A percentile compares a stretch with the other conserved stretches of the same genome.
These are phyloP conservation scores for Tirmania nivea DNA, from an alignment of 495 filamentous ascomycete genomes.

Conservation along the genomic window DNA sequence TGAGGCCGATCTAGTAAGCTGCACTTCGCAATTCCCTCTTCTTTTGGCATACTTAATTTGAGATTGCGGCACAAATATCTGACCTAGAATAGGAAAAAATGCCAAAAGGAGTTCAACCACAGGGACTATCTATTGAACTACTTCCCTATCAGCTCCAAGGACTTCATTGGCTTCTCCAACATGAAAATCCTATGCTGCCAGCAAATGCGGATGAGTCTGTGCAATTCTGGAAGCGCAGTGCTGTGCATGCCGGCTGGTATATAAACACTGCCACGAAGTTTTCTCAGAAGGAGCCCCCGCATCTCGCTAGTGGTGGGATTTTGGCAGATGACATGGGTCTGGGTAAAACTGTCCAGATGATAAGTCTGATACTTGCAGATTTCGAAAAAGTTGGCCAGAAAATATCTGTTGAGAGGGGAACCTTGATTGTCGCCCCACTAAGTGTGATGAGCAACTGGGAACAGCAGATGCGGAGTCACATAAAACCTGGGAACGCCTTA, in stretches of 20 bases:
- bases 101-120: conserved; percentile 50
- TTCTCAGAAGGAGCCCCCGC: conserved; percentile 32
- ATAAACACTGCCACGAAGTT: conserved; percentile 62
- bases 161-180: conserved; percentile 59
- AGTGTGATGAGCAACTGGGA: conserved; percentile 89
- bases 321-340: conserved; percentile 89
- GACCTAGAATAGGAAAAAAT: conserved; percentile 24
- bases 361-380: conserved; percentile 54
- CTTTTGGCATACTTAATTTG: not conserved
- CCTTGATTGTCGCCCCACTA: conserved; percentile 60
- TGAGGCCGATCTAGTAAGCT: conserved; percentile 39
- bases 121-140: conserved; percentile 37
- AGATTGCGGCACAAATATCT: no score
- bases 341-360: conserved; percentile 78
- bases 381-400: not conserved
- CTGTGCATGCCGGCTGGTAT: conserved; percentile 26
- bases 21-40: not conserved
- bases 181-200: conserved; percentile 51
- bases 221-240: conserved; percentile 55
- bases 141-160: conserved; percentile 69
- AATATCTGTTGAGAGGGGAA: conserved; percentile 16
- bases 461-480: conserved; percentile 56
- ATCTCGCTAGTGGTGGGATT: conserved; percentile 58
- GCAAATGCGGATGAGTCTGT: conserved; percentile 39
- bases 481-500: conserved; percentile 35